Conservation (phyloP, 2,329 filamentous ascomycete species). For the Fusarium floridanum region DNA sequence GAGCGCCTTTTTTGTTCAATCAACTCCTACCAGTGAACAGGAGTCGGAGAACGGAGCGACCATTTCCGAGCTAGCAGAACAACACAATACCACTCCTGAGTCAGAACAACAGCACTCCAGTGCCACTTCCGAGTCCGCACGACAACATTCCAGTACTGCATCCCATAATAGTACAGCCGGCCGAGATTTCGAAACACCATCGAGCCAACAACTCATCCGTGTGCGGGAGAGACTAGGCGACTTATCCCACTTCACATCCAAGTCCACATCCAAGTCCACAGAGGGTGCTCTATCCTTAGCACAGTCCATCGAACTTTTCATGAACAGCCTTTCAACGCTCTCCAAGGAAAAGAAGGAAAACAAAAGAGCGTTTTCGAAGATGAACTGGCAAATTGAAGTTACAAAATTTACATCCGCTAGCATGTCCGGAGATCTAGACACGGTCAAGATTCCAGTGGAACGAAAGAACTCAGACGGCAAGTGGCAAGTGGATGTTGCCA, state of each 20-base stretch:
- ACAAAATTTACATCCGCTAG: rapidly evolving
- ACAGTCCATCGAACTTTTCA: neutral
- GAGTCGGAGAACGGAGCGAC: neutral
- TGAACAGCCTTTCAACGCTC: neutral
- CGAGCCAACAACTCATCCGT: neutral
- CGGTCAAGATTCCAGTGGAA: neutral
- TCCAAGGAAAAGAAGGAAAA: rapidly evolving
- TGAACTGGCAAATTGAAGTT: neutral
- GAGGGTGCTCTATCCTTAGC: neutral
- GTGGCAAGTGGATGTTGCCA: neutral
- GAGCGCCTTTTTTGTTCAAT: neutral
- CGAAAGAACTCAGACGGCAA: neutral
- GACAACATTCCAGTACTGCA: neutral
- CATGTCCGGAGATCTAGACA: neutral
- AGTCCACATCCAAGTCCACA: neutral
- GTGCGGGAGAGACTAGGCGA: neutral
- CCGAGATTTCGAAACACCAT: neutral
- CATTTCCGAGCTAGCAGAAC: neutral
- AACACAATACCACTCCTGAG: neutral
- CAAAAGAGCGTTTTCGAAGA: rapidly evolving
- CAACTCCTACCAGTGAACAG: neutral
- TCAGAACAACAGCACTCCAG: neutral
- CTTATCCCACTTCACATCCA: neutral
- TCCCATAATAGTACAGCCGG: neutral
- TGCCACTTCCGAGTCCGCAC: neutral